Conservation (phyloP, 108 stramenopile species). For the Skeletonema costatum region DNA sequence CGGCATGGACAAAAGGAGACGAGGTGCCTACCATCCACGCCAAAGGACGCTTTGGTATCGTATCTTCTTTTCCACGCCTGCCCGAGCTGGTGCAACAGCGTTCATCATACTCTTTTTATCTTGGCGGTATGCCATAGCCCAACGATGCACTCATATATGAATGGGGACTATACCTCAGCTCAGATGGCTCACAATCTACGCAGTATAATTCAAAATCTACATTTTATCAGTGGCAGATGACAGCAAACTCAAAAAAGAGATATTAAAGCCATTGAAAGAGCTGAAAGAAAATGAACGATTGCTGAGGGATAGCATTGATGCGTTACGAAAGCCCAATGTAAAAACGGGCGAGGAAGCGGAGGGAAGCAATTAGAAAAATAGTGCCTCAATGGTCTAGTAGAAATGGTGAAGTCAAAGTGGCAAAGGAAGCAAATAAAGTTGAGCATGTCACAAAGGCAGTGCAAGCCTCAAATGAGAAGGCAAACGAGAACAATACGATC, state of each 20-base stretch:
- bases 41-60: slow-evolving; percentile 64
- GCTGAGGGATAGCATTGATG: slow-evolving; percentile 31
- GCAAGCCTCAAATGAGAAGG: not conserved
- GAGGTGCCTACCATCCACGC: slow-evolving; percentile 35
- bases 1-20: slow-evolving; percentile 61
- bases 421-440: not conserved
- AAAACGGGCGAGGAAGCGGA: slow-evolving; percentile 23
- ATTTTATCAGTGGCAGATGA: slow-evolving; percentile 23
- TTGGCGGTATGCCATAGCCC: slow-evolving; percentile 30
- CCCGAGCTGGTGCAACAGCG: slow-evolving; percentile 19
- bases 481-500: not conserved
- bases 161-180: slow-evolving; percentile 15
- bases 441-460: not conserved
- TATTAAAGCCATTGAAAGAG: slow-evolving; percentile 24
- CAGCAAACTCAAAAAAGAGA: slow-evolving; percentile 17
- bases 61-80: slow-evolving; percentile 58
- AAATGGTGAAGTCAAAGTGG: slow-evolving; percentile 5
- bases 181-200: slow-evolving; percentile 5
- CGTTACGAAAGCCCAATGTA: slow-evolving; percentile 9
- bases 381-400: slow-evolving; percentile 44
- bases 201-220: not conserved
- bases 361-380: slow-evolving; percentile 26
- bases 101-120: slow-evolving; percentile 26
- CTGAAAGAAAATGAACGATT: slow-evolving; percentile 40
- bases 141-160: slow-evolving; percentile 12